Evolutionary conservation across 1,284 basidiomycete genomes (phyloP).

Genomic region (Rhodotorula sp.): DNA sequence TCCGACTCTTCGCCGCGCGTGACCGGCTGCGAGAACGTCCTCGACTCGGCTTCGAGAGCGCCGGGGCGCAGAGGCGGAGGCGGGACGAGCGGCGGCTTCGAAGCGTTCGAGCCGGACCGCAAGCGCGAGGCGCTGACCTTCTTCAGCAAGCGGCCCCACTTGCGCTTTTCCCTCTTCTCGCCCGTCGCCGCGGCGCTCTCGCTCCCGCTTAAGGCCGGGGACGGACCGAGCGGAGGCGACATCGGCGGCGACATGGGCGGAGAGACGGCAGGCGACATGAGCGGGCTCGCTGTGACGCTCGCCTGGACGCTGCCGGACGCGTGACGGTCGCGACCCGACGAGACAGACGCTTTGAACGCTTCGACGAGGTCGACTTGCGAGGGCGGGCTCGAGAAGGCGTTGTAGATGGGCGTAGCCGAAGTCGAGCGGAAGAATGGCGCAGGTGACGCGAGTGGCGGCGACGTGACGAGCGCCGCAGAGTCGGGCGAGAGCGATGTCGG

Average conservation of each 20-base stretch:
- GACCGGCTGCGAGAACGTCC: constrained; percentile 31
- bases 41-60: constrained; percentile 7
- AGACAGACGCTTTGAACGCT: not conserved
- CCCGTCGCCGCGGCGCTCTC: not conserved
- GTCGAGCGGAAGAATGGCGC: constrained; percentile 4
- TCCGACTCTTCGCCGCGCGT: constrained; percentile 26
- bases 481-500: not conserved
- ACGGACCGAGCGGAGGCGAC: not conserved
- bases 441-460: constrained; percentile 3
- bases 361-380: constrained; percentile 1
- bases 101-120: constrained; percentile 7
- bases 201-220: not conserved
- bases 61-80: constrained; percentile 5
- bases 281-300: too few species aligned
- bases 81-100: not conserved
- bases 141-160: constrained; percentile 33
- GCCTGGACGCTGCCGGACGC: not conserved
- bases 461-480: not conserved
- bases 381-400: constrained; percentile 1
- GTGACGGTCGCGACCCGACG: too few species aligned
- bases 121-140: constrained; percentile 30
- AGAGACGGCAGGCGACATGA: not conserved
- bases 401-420: not conserved
- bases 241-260: not conserved
- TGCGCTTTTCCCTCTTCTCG: constrained; percentile 9